Percentiles rank a stretch among this genome's conserved stretches.
These are phyloP conservation scores for Carpinus viminea DNA, from an alignment of 306 rosid genomes.

Conservation along the genomic window DNA sequence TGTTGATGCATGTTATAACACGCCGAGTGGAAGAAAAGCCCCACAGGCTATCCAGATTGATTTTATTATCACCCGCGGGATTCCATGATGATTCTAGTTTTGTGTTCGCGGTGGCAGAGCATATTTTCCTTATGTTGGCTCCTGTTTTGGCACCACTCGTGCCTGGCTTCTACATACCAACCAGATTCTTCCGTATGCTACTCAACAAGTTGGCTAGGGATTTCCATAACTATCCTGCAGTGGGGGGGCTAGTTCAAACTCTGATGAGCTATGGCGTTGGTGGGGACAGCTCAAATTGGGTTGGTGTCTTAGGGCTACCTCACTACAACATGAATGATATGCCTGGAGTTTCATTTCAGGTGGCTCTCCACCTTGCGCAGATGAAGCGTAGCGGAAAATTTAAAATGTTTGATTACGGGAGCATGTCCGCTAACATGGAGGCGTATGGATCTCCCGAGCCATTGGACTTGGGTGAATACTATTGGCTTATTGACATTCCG, in stretches of 20 bases:
- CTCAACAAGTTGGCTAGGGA: conserved; percentile 88
- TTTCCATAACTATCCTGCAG: conserved; percentile 84
- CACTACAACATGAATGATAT: conserved; percentile 97
- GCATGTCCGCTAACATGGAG: conserved; percentile 47
- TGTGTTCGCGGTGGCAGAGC: conserved; percentile 57
- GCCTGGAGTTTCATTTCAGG: conserved; percentile 82
- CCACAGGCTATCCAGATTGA: conserved; percentile 81
- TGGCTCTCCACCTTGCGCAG: conserved; percentile 85
- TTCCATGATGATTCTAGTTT: conserved; percentile 75
- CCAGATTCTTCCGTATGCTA: conserved; percentile 91
- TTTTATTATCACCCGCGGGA: conserved; percentile 88
- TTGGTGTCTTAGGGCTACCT: conserved; percentile 80
- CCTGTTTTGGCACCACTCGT: conserved; percentile 67
- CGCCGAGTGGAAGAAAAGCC: conserved; percentile 66
- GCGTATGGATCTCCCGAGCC: conserved; percentile 71
- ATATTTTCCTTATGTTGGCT: conserved; percentile 48
- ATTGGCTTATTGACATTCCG: conserved; percentile 66
- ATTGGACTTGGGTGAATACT: conserved; percentile 64
- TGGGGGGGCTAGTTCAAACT: conserved; percentile 92
- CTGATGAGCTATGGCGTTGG: conserved; percentile 82
- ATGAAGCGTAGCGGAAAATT: conserved; percentile 72
- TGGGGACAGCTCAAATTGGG: conserved; percentile 98
- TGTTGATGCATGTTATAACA: conserved; percentile 68
- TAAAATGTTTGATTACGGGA: conserved; percentile 77
- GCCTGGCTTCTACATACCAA: conserved; percentile 86